Conservation (phyloP, 192 early-diverging fungal species). For the Entrophospora sp. region DNA sequence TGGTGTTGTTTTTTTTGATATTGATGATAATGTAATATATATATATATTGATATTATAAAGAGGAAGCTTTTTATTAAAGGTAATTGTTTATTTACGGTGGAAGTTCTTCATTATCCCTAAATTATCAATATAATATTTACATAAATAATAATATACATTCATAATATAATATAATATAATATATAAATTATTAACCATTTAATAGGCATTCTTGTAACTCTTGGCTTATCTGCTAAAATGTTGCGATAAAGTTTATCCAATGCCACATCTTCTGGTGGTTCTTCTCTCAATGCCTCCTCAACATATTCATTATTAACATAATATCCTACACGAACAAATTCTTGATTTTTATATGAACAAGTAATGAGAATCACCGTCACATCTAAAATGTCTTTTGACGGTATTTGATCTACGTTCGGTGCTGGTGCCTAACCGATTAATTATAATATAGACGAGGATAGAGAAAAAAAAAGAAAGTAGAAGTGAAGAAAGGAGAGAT, state of each 20-base stretch:
- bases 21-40: constrained; percentile 75
- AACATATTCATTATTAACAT: constrained; percentile 92
- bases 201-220: constrained; percentile 80
- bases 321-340: constrained; percentile 97
- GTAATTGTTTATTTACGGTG: constrained; percentile 36
- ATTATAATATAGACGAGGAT: too few relatives aligned
- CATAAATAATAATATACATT: too few relatives aligned
- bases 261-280: constrained; percentile 60
- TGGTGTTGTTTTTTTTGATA: constrained; percentile 75
- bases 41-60: not conserved
- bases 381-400: constrained; percentile 71
- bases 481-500: too few relatives aligned
- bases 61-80: not conserved
- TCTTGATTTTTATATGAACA: constrained; percentile 85
- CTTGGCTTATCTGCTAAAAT: constrained; percentile 92
- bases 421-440: constrained; percentile 60
- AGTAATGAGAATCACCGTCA: constrained; percentile 84
- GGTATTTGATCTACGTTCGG: constrained; percentile 72
- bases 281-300: constrained; percentile 72
- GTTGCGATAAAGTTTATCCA: constrained; percentile 73
- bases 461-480: too few relatives aligned
- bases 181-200: too few relatives aligned
- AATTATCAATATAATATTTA: too few relatives aligned
- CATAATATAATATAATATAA: too few relatives aligned
- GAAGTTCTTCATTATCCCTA: too few relatives aligned